Evolutionary conservation across 192 early-diverging fungal species (phyloP), one percentile per base, ranked within the genome.

Genomic region (Hyaloraphidium curvatum): DNA sequence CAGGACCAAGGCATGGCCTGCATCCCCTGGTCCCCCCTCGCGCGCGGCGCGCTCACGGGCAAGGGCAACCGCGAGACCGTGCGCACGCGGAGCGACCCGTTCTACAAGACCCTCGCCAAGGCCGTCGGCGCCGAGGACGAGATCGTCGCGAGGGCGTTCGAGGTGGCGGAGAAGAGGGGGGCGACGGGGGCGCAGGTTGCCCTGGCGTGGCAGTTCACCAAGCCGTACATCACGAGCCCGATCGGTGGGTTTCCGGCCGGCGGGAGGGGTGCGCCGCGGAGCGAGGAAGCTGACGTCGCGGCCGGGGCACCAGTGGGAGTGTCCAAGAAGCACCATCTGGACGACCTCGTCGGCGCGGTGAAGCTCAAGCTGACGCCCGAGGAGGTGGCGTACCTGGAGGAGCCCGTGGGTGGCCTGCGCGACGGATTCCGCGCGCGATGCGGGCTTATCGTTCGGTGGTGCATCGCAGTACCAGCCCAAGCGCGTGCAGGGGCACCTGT

Each of bases 81-180:
- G 33, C n/a, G 43, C 43, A 48, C 43, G 23, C 11, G 7, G 7
- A 14, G 43, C 17, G 43, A 48, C 7, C 7, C 5, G 14, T 7
- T 14, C 43, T 11, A 4, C 9, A 4, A 53, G 13, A 21, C 19
- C 9, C 17, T 41, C 5, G 21, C 33, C 27, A 55, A 55, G 0
- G 19, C 16, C 21, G 33, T 13, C 25, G 14, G 16, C 9, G 17
- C 7, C 9, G 1, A 21, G 1, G 54, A 55, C 7, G 31, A 39
- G 1, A 50, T 55, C 33, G 31, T 55, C 21, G 27, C 13, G 1
- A 23, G 11, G 17, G n/a, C 14, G 19, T 1, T 1, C 3, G 37
- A 55, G 43, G 26, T 39, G 25, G 54, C 54, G 13, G 19, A 55
- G 50, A 55, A 55, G 27, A 23, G 4, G 37, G 50, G 50, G 11